These are phyloP conservation scores for Apiospora aurea DNA, from an alignment of 2,329 filamentous ascomycete genomes.

Conservation along the genomic window DNA sequence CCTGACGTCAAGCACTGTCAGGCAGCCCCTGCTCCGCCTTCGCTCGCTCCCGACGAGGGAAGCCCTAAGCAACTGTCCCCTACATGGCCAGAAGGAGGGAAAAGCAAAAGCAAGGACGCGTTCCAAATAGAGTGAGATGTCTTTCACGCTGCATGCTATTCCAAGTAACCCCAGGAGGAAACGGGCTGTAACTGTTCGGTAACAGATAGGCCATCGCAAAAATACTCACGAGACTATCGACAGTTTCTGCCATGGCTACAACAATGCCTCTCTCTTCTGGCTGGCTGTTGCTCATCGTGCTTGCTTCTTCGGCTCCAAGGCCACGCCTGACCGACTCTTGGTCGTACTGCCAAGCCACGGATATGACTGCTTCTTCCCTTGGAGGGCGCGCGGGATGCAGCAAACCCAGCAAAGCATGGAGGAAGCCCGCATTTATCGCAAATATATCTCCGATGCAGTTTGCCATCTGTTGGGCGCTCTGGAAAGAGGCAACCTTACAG, in stretches of 20 bases:
- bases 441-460: slow-evolving; percentile 18
- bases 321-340: background rate
- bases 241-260: background rate
- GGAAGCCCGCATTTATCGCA: background rate
- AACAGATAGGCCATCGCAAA: background rate
- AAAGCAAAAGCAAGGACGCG: slow-evolving; percentile 1
- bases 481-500: background rate
- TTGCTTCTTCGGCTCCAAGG: slow-evolving; percentile 10
- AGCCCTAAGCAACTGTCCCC: background rate
- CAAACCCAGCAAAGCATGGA: background rate
- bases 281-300: background rate
- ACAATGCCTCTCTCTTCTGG: background rate
- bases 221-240: background rate
- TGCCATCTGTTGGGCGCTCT: background rate
- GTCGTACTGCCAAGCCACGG: background rate
- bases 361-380: background rate
- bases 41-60: background rate
- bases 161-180: background rate
- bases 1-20: background rate
- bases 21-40: background rate
- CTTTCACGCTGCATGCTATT: background rate
- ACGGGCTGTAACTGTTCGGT: slow-evolving; percentile 1
- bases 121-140: background rate
- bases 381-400: background rate
- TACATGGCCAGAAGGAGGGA: background rate